Percentiles rank a stretch among this genome's conserved stretches.
phyloP scores from a whole-genome alignment of 352 stramenopile genomes.

The Plasmopara muralis region DNA sequence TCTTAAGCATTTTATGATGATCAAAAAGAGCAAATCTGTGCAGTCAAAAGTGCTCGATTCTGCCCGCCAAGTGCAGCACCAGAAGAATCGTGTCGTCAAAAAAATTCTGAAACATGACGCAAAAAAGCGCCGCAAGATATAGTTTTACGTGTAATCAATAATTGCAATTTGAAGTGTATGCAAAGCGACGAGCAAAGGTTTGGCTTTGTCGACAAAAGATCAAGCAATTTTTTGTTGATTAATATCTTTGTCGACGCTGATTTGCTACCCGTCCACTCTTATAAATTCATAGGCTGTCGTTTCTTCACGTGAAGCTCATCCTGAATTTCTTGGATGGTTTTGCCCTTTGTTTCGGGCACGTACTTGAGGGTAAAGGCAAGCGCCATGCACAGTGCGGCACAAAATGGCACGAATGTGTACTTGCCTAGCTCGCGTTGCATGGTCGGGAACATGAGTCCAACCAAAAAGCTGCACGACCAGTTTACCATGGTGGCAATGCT shows the following conservation, averaged over 20 bases:
- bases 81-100: conserved; percentile 77
- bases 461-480: conserved; percentile 93
- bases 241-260: conserved; percentile 4
- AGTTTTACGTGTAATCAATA: conserved; percentile 3
- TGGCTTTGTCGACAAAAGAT: no score
- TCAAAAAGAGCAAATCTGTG: conserved; percentile 91
- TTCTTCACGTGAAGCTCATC: conserved; percentile 39
- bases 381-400: conserved; percentile 61
- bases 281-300: conserved; percentile 21
- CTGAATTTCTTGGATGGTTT: conserved; percentile 70
- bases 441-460: conserved; percentile 90
- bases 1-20: conserved; percentile 98
- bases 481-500: conserved; percentile 91
- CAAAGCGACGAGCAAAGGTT: no score
- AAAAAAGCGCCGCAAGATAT: conserved; percentile 72
- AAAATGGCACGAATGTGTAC: conserved; percentile 90
- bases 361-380: conserved; percentile 77
- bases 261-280: conserved; percentile 5
- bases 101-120: conserved; percentile 83
- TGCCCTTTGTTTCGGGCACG: conserved; percentile 89
- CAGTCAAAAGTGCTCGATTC: conserved; percentile 85
- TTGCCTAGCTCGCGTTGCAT: conserved; percentile 79
- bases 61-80: conserved; percentile 75
- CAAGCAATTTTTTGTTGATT: no score
- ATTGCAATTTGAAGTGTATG: neutral